Base-by-base conservation (phyloP, 495 filamentous ascomycete species). In the Penicillium coffeae region DNA sequence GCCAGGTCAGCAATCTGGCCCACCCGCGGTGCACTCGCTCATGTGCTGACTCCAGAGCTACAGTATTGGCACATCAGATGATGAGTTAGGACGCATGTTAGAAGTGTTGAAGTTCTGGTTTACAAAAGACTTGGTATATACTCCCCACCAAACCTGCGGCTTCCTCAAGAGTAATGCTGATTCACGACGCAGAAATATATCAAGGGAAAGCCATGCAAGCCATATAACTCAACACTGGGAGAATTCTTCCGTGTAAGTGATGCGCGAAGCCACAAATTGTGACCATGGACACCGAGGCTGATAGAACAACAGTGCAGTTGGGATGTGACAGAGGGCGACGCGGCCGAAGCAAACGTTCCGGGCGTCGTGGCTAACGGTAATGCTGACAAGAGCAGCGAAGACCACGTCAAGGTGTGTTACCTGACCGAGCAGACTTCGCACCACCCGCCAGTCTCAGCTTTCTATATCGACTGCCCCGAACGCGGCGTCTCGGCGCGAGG, bases 401-500 rank as follows among this genome's bases (percentile, higher is more conserved):
- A 83, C 78, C 73, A 75, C 16, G 79, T 92, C 56, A 83, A 83
- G 48, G 80, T 98, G 41, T 95, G 89, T 22, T 98, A 91, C 58
- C 72, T 98, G 54, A 98, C 93, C 5, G 93, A 98, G 65, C 93
- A 98, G 68, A 95, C 93, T n/a, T 96, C 92, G 6, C 93, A 98
- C 50, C 93, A 98, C 73, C 93, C 93, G 12, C 93, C 93, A 10
- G 92, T 98, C 54, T 96, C 92, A 38, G 93, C 93, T 2, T 98
- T 95, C 71, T 94, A 86, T 66, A 82, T 96, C 51, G 87, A 90
- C 65, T 97, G 93, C 58, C 89, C 90, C 0, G 88, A 93, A 44
- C 93, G 89, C 61, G 93, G 91, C 5, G 79, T 98, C 42, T 83
- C 82, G 21, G 94, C 93, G 14, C 80, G 87, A 45, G 93, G 93